phyloP scores from a whole-genome alignment of 441 rosid species.

The Eruca vesicaria region DNA sequence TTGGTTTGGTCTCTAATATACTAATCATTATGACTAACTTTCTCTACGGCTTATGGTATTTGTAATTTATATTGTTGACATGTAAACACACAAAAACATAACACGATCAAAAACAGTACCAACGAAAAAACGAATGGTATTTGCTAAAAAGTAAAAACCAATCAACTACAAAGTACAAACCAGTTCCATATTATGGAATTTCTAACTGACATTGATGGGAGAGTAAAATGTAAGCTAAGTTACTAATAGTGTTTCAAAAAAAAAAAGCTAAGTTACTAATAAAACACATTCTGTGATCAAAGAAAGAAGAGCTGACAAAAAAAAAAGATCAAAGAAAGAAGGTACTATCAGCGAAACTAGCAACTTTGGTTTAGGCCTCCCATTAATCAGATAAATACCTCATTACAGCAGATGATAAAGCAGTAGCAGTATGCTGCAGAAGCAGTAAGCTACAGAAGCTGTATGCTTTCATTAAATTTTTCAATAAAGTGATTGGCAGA shows the following conservation, averaged over 20 bases:
- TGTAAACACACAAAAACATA: not conserved
- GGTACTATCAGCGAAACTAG: constrained; percentile 39
- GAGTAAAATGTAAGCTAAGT: constrained; percentile 27
- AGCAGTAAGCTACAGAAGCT: too few relatives aligned
- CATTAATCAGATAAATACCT: constrained; percentile 33
- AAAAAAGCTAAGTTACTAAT: constrained; percentile 36
- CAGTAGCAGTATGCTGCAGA: too few relatives aligned
- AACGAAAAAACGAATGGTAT: not conserved
- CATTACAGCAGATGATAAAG: too few relatives aligned
- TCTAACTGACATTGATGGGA: not conserved
- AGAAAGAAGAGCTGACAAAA: too few relatives aligned
- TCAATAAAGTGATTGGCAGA: too few relatives aligned
- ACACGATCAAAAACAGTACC: not conserved
- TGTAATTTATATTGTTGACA: not conserved
- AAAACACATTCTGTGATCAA: constrained; percentile 29
- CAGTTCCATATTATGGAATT: not conserved
- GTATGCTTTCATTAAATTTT: too few relatives aligned
- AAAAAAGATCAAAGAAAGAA: too few relatives aligned
- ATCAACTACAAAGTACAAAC: not conserved
- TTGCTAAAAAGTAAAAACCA: not conserved
- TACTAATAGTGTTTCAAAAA: too few relatives aligned
- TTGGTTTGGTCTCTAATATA: not conserved
- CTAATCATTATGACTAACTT: not conserved
- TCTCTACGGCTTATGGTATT: not conserved
- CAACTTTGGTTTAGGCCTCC: constrained; percentile 29